These are phyloP conservation scores for Dissophora globulifera DNA, from an alignment of 192 early-diverging fungal species.

Conservation along the genomic window DNA sequence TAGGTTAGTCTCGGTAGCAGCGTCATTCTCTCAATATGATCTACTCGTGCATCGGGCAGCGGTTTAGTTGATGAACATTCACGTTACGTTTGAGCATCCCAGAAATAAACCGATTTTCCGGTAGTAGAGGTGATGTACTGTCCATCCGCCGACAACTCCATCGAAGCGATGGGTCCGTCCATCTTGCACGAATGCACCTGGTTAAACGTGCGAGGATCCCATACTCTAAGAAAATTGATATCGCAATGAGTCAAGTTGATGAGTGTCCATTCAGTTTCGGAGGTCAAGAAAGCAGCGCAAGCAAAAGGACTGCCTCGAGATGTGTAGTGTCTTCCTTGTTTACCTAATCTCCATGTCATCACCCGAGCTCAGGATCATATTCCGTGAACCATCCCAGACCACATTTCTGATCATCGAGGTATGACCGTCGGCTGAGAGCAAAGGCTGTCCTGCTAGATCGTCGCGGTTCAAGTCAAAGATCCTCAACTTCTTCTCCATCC, in stretches of 20 bases:
- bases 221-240: constrained; percentile 57
- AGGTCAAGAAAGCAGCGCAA: too few species aligned
- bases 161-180: constrained; percentile 72
- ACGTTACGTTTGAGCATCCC: constrained; percentile 74
- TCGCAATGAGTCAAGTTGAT: too few species aligned
- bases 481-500: constrained; percentile 83
- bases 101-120: constrained; percentile 79
- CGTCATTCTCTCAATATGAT: too few species aligned
- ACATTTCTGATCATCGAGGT: constrained; percentile 69
- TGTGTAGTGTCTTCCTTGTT: too few species aligned
- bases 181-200: constrained; percentile 72
- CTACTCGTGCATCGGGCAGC: too few species aligned
- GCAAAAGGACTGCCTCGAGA: too few species aligned
- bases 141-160: constrained; percentile 81
- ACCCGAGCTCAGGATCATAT: constrained; percentile 69
- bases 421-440: constrained; percentile 62
- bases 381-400: constrained; percentile 68
- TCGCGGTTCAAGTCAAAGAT: constrained; percentile 80
- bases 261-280: too few species aligned
- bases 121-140: constrained; percentile 81
- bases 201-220: constrained; percentile 77
- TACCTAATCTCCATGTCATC: constrained; percentile 67
- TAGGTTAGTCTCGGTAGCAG: background rate
- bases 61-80: too few species aligned
- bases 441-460: constrained; percentile 47